Base-by-base conservation (phyloP, 2,329 filamentous ascomycete genomes). In the Chalaropsis ovoidea region DNA sequence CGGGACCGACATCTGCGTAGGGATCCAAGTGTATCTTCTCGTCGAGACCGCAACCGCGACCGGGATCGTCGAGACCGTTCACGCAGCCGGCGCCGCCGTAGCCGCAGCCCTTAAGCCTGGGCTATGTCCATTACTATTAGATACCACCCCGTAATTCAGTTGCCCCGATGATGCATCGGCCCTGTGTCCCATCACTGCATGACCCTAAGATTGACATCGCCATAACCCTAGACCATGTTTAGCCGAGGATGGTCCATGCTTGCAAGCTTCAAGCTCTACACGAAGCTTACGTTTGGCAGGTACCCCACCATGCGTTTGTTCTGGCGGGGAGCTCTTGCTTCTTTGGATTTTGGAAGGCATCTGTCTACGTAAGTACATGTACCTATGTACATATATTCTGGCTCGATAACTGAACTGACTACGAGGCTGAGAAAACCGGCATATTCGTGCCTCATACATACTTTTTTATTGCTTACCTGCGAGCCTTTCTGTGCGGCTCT, bases 21-120 rank as follows among this genome's bases (percentile, higher is more conserved):
- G 39, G 43, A 65, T 22, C 15, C 7, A n/a, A 62, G 19, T n/a
- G 17, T 61, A 11, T 65, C 64, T 47, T 58, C 64, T 41, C 52
- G 64, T n/a, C 41, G 66, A 31, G 66, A 67, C 31, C 58, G 63
- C 17, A 49, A 62, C 24, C 60, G 64, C 7, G 60, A 66, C 45
- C 43, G 61, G 15, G 47, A 43, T 27, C 62, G 62, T n/a, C 42
- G 64, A 31, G 66, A 67, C 27, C 61, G 49, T 7, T 60, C 61
- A 45, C 47, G n/a, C 19, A 63, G 65, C 52, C 47, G 61, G 13
- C 61, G 61, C 22, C 43, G 65, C 41, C 62, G 62, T 19, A 64
- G 62, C 31, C 62, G 62, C 17, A 64, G 62, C 13, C 61, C 61
- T 19, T 62, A 15, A 62, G 17, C 6, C 13, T 35, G 35, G 17